Base-by-base conservation (phyloP, 106 monocot species). In the Amphibolis antarctica region DNA sequence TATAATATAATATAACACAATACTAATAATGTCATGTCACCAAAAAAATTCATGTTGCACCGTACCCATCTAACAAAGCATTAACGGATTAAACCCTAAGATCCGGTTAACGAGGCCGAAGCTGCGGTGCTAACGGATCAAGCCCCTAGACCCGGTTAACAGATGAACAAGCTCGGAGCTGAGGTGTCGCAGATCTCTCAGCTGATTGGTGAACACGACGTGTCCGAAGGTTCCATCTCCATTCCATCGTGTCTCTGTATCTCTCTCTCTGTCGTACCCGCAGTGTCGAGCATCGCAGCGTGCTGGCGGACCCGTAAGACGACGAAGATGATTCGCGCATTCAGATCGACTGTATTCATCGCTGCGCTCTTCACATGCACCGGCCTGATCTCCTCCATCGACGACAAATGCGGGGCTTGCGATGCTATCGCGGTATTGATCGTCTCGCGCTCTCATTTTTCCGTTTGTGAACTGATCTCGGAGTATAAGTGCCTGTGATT, bases 371-470 rank as follows among this genome's bases (percentile, higher is more conserved):
- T 60, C 44, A 20, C 47, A 10, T 23, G 68, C 29, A 27, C n/a
- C n/a, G 55, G 47, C 7, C 43, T 60, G 10, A 67, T 77, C 19
- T 47, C 66, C 28, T 74, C 77, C 59, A 77, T 85, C 36, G 85
- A 85, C 22, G 89, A 89, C 77, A 85, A 82, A 24, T 89, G 89
- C 82, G 73, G 75, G 4, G 89, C 85, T 65, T 89, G 89, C 77
- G 74, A 72, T 47, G 91, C 86, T 14, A 71, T 91, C 49, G 91
- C 86, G 69, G 91, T 91, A 77, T n/a, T 20, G 17, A 55, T 9
- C 7, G 10, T 20, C 9, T 17, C 18, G 29, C 21, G 31, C n/a
- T 42, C 10, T 22, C 46, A 19, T 22, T 44, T 21, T 64, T 45
- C 14, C 46, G 11, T 55, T 23, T 55, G n/a, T n/a, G n/a, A 20